Conservation (phyloP, 306 rosid species). For the Gynostemma pentaphyllum region DNA sequence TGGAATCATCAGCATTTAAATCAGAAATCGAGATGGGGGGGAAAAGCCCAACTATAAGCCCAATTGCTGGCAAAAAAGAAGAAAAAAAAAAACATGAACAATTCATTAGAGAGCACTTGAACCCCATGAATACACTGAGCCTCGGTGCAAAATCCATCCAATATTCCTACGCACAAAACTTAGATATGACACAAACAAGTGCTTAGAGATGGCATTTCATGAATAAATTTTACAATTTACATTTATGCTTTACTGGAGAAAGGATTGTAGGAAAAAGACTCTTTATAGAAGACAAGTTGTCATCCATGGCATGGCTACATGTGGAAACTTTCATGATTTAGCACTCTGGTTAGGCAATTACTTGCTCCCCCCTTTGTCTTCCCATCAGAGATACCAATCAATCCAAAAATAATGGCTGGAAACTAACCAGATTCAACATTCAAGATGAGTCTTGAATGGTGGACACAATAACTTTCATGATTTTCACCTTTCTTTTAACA, state of each 20-base stretch:
- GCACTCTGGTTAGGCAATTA: constrained; percentile 6
- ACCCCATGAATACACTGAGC: not conserved
- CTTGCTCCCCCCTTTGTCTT: not conserved
- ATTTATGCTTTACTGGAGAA: not conserved
- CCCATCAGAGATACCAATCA: not conserved
- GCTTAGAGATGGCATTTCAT: not conserved
- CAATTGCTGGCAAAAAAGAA: too few species aligned
- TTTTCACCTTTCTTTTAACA: constrained; percentile 33
- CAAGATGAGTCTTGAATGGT: not conserved
- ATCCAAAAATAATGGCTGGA: not conserved
- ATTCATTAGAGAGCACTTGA: not conserved
- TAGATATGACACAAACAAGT: constrained; percentile 2
- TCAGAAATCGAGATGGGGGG: too few species aligned
- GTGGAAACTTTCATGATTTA: not conserved
- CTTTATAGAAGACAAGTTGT: constrained; percentile 4
- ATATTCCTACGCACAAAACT: constrained; percentile 9
- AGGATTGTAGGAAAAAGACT: not conserved
- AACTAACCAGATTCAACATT: constrained; percentile 8
- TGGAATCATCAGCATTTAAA: too few species aligned
- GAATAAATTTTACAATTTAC: constrained; percentile 7
- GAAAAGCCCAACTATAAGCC: too few species aligned
- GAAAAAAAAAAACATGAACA: not conserved
- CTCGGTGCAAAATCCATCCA: constrained; percentile 5
- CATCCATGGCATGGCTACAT: not conserved
- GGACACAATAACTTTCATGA: constrained; percentile 1